A percentile compares a stretch with the other conserved stretches of the same genome.
These are phyloP conservation scores for Mortierella sp. DNA, from an alignment of 371 early-diverging fungal species.

Conservation along the genomic window DNA sequence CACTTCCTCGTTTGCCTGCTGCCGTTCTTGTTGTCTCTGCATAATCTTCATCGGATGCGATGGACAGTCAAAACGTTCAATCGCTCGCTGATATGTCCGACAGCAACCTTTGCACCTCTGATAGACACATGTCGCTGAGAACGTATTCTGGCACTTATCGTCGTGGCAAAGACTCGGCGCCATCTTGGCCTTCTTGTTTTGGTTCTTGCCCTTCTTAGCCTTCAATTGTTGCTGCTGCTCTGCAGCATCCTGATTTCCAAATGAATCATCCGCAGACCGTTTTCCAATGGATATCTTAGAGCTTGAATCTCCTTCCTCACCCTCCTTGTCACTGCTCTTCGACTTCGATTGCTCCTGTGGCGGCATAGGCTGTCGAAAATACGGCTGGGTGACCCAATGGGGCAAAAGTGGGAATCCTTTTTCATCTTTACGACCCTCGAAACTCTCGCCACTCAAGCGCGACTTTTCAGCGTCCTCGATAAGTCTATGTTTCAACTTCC, in stretches of 20 bases:
- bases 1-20: slow-evolving; percentile 1
- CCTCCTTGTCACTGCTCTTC: not conserved
- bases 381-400: slow-evolving; percentile 81
- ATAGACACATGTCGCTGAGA: slow-evolving; percentile 33
- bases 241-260: slow-evolving; percentile 33
- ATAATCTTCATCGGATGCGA: slow-evolving; percentile 34
- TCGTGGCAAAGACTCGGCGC: slow-evolving; percentile 27
- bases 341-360: slow-evolving; percentile 43
- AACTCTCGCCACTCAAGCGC: slow-evolving; percentile 27
- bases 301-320: not conserved
- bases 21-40: slow-evolving; percentile 9
- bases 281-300: slow-evolving; percentile 2
- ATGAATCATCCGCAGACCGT: slow-evolving; percentile 28
- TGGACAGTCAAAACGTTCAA: slow-evolving; percentile 28
- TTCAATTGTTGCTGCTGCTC: slow-evolving; percentile 3
- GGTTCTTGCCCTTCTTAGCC: slow-evolving; percentile 9
- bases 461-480: slow-evolving; percentile 56
- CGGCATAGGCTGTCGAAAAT: slow-evolving; percentile 72
- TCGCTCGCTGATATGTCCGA: slow-evolving; percentile 27
- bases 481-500: slow-evolving; percentile 71
- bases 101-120: slow-evolving; percentile 48
- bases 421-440: slow-evolving; percentile 62
- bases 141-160: slow-evolving; percentile 32
- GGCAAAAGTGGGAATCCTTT: slow-evolving; percentile 76
- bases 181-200: slow-evolving; percentile 42